Evolutionary conservation across 441 rosid genomes (phyloP).

Genomic region (Syzygium syzygioides): DNA sequence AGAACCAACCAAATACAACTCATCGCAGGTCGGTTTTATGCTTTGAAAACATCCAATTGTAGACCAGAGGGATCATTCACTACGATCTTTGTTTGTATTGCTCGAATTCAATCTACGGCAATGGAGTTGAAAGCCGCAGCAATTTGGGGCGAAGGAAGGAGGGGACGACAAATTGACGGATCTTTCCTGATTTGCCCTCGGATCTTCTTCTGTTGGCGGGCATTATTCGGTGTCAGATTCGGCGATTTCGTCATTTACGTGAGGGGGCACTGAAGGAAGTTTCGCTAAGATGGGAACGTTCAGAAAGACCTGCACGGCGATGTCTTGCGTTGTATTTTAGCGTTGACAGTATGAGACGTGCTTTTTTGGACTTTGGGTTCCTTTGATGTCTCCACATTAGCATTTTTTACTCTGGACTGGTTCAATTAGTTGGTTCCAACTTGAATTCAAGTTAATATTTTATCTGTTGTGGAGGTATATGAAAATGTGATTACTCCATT

Average conservation of each 20-base stretch:
- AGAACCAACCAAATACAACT: neutral
- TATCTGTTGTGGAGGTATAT: too few species aligned
- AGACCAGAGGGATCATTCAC: neutral
- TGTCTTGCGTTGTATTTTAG: too few species aligned
- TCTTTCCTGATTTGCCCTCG: neutral
- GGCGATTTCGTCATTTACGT: rapidly evolving
- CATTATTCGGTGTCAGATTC: neutral
- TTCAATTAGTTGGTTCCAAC: too few species aligned
- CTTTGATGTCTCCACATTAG: too few species aligned
- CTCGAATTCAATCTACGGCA: neutral
- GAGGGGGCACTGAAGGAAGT: too few species aligned
- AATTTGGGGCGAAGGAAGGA: neutral
- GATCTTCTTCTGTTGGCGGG: neutral
- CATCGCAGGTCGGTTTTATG: rapidly evolving
- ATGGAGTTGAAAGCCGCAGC: neutral
- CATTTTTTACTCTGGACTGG: too few species aligned
- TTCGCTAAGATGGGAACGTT: too few species aligned
- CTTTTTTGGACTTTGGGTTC: too few species aligned
- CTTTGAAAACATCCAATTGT: neutral
- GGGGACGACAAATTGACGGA: neutral
- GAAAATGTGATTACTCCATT: too few species aligned
- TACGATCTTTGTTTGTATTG: neutral
- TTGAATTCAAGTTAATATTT: too few species aligned
- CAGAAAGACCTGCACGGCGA: too few species aligned
- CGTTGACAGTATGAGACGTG: too few species aligned